Base-by-base conservation (phyloP, 192 early-diverging fungal genomes). In the Diversispora epigaea region DNA sequence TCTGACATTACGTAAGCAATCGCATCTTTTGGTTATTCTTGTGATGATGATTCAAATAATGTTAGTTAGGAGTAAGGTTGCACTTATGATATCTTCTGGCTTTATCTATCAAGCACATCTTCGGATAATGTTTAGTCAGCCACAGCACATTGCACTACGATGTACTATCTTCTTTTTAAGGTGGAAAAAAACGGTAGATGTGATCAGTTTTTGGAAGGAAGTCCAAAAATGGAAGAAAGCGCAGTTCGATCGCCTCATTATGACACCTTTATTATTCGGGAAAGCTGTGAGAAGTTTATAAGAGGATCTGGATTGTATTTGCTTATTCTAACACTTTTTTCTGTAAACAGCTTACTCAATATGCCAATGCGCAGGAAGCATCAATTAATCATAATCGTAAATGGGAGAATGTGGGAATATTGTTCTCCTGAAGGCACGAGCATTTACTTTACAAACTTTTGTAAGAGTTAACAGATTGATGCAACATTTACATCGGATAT, bases 1-100 rank as follows among this genome's bases (percentile, higher is more conserved):
- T 73, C 71, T 61, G 32, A 39, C 52, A 17, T 58, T 61, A 15
- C 6, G 4, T 50, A 22, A 73, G 71, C 39, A 73, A 73, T 6
- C 40, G 71, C 71, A 73, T 73, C 71, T 58, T 8, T 2, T 39
- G 71, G 71, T 61, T 72, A 39, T 39, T 47, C 56, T 72, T 72
- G 54, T 72, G 71, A 72, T 55, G 54, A 72, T 60, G 54, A 25
- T n/a, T n/a, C 12, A 54, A 54, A n/a, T n/a, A n/a, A n/a, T n/a
- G n/a, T n/a, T n/a, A n/a, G n/a, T n/a, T n/a, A n/a, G n/a, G n/a
- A n/a, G n/a, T n/a, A n/a, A n/a, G n/a, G n/a, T n/a, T n/a, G n/a
- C n/a, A n/a, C n/a, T n/a, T n/a, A n/a, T n/a, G n/a, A n/a, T n/a
- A n/a, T n/a, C n/a, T 72, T 72, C 71, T 4, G 62, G 32, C 32